Percentiles rank a stretch among this genome's conserved stretches.
Conservation (phyloP, 1,139 yeast species). For the Yamadazyma oceani region DNA sequence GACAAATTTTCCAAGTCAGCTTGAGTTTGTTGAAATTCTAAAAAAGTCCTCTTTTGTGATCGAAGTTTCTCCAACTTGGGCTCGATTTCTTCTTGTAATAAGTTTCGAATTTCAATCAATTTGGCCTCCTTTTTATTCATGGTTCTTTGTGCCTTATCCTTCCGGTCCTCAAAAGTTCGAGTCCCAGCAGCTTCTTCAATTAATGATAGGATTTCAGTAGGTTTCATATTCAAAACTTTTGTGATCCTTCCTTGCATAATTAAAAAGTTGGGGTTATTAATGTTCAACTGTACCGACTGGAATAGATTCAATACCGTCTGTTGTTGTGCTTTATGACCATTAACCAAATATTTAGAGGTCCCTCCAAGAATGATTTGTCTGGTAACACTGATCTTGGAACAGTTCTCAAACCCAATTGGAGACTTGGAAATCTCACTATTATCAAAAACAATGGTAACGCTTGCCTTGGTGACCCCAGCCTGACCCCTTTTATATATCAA, state of each 20-base stretch:
- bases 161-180: constrained; percentile 88
- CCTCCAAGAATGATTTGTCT: constrained; percentile 92
- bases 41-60: constrained; percentile 74
- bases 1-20: constrained; percentile 75
- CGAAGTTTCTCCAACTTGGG: constrained; percentile 85
- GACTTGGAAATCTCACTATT: constrained; percentile 72
- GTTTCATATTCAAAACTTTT: constrained; percentile 94
- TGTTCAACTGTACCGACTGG: constrained; percentile 92
- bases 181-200: constrained; percentile 99
- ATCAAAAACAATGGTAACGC: constrained; percentile 94
- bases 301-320: constrained; percentile 87
- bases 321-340: constrained; percentile 96
- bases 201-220: constrained; percentile 81
- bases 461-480: constrained; percentile 96
- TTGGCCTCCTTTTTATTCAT: constrained; percentile 90
- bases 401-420: constrained; percentile 85
- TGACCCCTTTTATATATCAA: constrained; percentile 95
- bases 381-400: constrained; percentile 83
- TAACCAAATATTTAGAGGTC: constrained; percentile 84
- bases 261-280: constrained; percentile 93
- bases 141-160: constrained; percentile 88
- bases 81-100: constrained; percentile 84
- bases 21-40: constrained; percentile 85
- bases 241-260: constrained; percentile 99
- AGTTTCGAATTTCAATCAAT: constrained; percentile 69